Evolutionary conservation across 108 stramenopile species (phyloP).

Genomic region (Stephanodiscus triporus): DNA sequence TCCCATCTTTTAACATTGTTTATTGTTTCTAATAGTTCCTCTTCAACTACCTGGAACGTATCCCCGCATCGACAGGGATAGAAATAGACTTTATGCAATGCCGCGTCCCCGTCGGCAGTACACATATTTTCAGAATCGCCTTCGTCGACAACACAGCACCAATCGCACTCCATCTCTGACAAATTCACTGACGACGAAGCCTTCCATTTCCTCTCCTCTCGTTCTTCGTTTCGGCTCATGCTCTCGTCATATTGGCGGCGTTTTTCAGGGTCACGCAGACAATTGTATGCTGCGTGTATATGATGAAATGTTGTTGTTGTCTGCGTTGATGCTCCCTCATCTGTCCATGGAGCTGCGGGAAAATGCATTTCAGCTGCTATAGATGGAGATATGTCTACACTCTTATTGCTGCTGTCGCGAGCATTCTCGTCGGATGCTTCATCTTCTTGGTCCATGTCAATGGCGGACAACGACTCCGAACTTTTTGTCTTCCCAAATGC

Average conservation of each 20-base stretch:
- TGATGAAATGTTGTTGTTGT: slow-evolving; percentile 45
- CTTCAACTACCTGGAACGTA: slow-evolving; percentile 38
- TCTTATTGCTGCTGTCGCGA: slow-evolving; percentile 1
- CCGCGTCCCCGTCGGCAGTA: slow-evolving; percentile 6
- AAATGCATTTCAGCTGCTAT: neutral
- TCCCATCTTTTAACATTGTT: neutral
- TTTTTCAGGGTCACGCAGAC: slow-evolving; percentile 54
- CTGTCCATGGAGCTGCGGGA: slow-evolving; percentile 3
- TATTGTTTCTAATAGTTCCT: slow-evolving; percentile 25
- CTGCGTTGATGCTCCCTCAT: slow-evolving; percentile 14
- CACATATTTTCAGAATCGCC: slow-evolving; percentile 12
- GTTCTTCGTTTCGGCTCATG: slow-evolving; percentile 41
- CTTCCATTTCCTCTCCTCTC: slow-evolving; percentile 32
- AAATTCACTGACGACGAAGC: slow-evolving; percentile 49
- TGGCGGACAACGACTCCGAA: slow-evolving; percentile 20
- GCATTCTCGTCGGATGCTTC: slow-evolving; percentile 8
- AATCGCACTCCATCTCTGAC: slow-evolving; percentile 61
- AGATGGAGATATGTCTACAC: neutral
- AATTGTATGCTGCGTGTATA: slow-evolving; percentile 75
- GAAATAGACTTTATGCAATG: slow-evolving; percentile 52
- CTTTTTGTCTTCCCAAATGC: slow-evolving; percentile 5
- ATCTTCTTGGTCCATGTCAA: slow-evolving; percentile 43
- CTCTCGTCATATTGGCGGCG: slow-evolving; percentile 63
- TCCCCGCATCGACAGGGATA: slow-evolving; percentile 78
- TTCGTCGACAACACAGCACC: slow-evolving; percentile 33